Base-by-base conservation (phyloP, 2,329 filamentous ascomycete species). In the Diplodia mutila region DNA sequence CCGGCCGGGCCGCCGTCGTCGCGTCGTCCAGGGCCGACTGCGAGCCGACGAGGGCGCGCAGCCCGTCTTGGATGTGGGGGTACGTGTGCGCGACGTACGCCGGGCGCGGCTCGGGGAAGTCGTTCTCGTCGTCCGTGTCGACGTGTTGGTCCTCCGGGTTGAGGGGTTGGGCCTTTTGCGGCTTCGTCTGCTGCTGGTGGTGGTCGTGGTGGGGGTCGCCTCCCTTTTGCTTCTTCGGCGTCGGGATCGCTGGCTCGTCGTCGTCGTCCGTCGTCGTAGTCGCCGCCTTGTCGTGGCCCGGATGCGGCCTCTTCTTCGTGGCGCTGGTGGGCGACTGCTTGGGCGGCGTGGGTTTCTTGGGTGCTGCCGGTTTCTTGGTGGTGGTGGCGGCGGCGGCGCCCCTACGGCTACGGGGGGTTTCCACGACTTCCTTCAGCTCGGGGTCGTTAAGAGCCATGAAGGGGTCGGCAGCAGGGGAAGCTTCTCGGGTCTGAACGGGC, bases 31-130 rank as follows among this genome's bases (percentile, higher is more conserved):
- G 25, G 16, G 27, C 27, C 12, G n/a, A 18, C n/a, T 25, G 48
- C 21, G n/a, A 34, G 7, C 64, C 42, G 14, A 27, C 7, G 25
- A 66, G 64, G 18, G 34, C 54, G 14, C 29, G 14, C 12, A 66
- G 39, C 12, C 14, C 14, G 39, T 48, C 37, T 3, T 25, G 29
- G 14, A 66, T 21, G 37, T 66, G 14, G 0, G 27, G 11, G 53
- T 66, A 66, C 29, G 53, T 59, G 11, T 59, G n/a, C 12, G 21
- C 8, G 42, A 66, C 14, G 21, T 66, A 66, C 7, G 57, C 39
- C 1, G 64, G 64, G 21, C 23, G 11, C 8, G 32, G 3, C n/a
- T 63, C 29, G 2, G 34, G 21, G 29, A 63, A 63, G 18, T 29
- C 6, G 9, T 18, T 37, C 16, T 54, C 53, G 4, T 54, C 51